phyloP scores from a whole-genome alignment of 768 basidiomycete genomes.

The Termitomyces sp. region DNA sequence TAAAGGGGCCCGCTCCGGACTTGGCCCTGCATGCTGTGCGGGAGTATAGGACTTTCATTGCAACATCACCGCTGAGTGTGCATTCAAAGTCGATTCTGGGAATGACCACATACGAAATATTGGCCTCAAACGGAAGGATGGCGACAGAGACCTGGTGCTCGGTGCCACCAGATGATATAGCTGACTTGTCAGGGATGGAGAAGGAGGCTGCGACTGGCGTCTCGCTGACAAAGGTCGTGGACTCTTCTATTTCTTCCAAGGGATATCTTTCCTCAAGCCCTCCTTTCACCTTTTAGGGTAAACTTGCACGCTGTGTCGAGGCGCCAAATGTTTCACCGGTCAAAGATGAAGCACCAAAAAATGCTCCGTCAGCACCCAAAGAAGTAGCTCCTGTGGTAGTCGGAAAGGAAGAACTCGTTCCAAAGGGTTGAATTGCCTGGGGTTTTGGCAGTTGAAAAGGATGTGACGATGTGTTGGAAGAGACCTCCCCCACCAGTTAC shows the following conservation, averaged over 20 bases:
- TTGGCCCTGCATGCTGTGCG: slow-evolving; percentile 31
- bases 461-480: not conserved
- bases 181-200: slow-evolving; percentile 41
- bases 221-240: slow-evolving; percentile 41
- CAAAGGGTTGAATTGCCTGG: not conserved
- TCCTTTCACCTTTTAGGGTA: slow-evolving; percentile 5
- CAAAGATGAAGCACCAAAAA: not conserved
- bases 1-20: slow-evolving; percentile 33
- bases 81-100: slow-evolving; percentile 50
- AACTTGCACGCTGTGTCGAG: not conserved
- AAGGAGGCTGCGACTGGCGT: slow-evolving; percentile 49
- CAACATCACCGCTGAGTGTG: slow-evolving; percentile 44
- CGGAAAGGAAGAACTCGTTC: not conserved
- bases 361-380: too few relatives aligned
- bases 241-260: slow-evolving; percentile 21
- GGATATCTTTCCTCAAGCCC: slow-evolving; percentile 24
- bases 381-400: not conserved
- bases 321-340: not conserved
- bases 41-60: slow-evolving; percentile 38
- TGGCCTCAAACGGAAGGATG: slow-evolving; percentile 38
- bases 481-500: not conserved
- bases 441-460: not conserved
- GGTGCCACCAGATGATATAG: slow-evolving; percentile 46
- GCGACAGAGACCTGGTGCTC: slow-evolving; percentile 51
- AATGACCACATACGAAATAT: slow-evolving; percentile 40